phyloP scores from a whole-genome alignment of 2,329 filamentous ascomycete genomes.

The Trichoderma koningii region DNA sequence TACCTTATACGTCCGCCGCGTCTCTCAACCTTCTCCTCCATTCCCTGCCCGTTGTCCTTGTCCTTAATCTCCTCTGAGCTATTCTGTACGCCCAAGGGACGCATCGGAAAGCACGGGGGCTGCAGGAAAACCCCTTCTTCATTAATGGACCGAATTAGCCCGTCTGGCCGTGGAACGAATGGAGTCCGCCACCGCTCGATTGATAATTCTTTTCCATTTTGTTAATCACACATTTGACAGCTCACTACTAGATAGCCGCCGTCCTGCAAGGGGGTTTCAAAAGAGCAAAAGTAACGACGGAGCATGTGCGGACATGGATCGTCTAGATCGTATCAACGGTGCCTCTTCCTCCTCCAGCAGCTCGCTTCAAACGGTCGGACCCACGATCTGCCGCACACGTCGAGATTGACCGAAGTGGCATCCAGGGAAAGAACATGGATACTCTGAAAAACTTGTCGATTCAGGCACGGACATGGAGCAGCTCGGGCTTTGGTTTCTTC shows the following conservation, averaged over 20 bases:
- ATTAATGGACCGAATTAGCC: not conserved
- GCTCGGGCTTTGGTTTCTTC: constrained; percentile 19
- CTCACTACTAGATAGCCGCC: constrained; percentile 2
- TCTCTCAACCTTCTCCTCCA: too few relatives aligned
- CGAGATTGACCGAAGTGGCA: constrained; percentile 11
- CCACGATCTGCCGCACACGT: constrained; percentile 20
- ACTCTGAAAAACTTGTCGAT: too few relatives aligned
- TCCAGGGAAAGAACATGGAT: not conserved
- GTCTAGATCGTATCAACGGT: constrained; percentile 3
- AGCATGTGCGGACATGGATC: constrained; percentile 9
- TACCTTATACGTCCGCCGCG: too few relatives aligned
- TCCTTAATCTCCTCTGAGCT: too few relatives aligned
- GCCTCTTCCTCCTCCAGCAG: not conserved
- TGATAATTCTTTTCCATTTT: not conserved
- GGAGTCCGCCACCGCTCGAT: constrained; percentile 23
- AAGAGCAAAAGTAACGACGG: too few relatives aligned
- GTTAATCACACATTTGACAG: constrained; percentile 14
- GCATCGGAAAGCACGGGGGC: too few relatives aligned
- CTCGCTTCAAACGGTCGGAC: constrained; percentile 12
- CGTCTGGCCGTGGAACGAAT: constrained; percentile 10
- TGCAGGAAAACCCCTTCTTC: too few relatives aligned
- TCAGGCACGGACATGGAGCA: not conserved
- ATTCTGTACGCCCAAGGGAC: too few relatives aligned
- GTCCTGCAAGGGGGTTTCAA: not conserved
- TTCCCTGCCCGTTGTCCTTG: too few relatives aligned